Base-by-base conservation (phyloP, 768 basidiomycete species). In the Boletus bicolor region DNA sequence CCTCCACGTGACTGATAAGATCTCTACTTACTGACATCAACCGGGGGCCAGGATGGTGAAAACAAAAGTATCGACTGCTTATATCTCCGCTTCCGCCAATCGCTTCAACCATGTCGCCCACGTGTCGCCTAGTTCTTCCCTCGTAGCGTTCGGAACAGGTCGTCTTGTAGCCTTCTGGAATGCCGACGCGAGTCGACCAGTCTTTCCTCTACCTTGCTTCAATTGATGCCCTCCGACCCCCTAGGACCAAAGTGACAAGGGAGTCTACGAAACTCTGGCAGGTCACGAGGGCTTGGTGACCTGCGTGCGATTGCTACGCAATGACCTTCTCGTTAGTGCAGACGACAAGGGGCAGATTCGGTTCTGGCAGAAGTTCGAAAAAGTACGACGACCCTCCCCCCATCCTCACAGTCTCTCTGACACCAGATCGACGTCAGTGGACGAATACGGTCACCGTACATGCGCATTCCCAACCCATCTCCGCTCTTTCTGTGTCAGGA, bases 281-380 rank as follows among this genome's bases (percentile, higher is more conserved):
- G 92, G 86, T 4, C 93, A 95, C 64, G 71, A 81, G 44, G 84
- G 83, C 10, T 65, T 82, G 17, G 82, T 98, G 21, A 93, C 93
- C 21, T 87, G 84, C 44, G 79, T 94, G 44, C 83, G 83, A 44
- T 94, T 93, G 64, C 60, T 86, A 7, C 66, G 73, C 5, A 71
- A 80, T 15, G 71, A 77, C 9, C 46, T 70, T 5, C 75, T 98
- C 55, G 72, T 86, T 37, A 87, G 84, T 48, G 89, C 86, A 46
- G 94, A 97, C 70, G 85, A 91, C 54, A 78, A 77, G 56, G 96
- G 96, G 2, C 68, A 70, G 9, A 63, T 93, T 11, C 76, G 78
- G 37, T 68, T 82, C 35, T 96, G 94, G 93, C 74, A 58, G 49
- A 60, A 65, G 42, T 68, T 59, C 68, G 71, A 64, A 39, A 57